Conservation (phyloP, 805 yeast species). For the Candida gorgasii region DNA sequence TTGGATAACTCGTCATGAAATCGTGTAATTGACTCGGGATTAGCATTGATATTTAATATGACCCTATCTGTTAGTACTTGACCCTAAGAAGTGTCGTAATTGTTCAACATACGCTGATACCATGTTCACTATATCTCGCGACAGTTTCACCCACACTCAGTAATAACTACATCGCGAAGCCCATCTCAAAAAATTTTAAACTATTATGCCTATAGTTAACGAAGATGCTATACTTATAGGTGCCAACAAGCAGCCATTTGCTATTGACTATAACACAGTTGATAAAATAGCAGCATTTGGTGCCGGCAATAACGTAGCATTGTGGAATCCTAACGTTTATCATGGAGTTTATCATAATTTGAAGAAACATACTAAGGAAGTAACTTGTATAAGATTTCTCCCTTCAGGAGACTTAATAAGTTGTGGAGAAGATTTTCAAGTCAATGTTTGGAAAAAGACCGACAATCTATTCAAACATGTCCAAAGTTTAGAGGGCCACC, state of each 20-base stretch:
- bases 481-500: slow-evolving; percentile 41
- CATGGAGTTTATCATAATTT: slow-evolving; percentile 56
- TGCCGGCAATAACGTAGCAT: slow-evolving; percentile 62
- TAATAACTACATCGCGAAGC: background rate
- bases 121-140: slow-evolving; percentile 20
- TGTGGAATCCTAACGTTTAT: slow-evolving; percentile 52
- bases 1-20: slow-evolving; percentile 73
- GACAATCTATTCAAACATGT: slow-evolving; percentile 23
- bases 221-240: slow-evolving; percentile 68
- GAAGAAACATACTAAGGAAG: slow-evolving; percentile 60
- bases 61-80: slow-evolving; percentile 31
- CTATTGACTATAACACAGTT: slow-evolving; percentile 49
- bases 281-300: slow-evolving; percentile 63
- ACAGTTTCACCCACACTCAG: background rate
- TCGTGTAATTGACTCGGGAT: slow-evolving; percentile 62
- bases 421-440: slow-evolving; percentile 64
- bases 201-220: background rate
- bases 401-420: slow-evolving; percentile 53
- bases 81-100: background rate
- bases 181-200: slow-evolving; percentile 10
- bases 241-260: slow-evolving; percentile 66
- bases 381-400: slow-evolving; percentile 63
- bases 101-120: slow-evolving; percentile 41
- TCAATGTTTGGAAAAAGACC: slow-evolving; percentile 58
- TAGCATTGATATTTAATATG: slow-evolving; percentile 38